Conservation (phyloP, 345 rosid genomes). For the Eucalyptus cloeziana region DNA sequence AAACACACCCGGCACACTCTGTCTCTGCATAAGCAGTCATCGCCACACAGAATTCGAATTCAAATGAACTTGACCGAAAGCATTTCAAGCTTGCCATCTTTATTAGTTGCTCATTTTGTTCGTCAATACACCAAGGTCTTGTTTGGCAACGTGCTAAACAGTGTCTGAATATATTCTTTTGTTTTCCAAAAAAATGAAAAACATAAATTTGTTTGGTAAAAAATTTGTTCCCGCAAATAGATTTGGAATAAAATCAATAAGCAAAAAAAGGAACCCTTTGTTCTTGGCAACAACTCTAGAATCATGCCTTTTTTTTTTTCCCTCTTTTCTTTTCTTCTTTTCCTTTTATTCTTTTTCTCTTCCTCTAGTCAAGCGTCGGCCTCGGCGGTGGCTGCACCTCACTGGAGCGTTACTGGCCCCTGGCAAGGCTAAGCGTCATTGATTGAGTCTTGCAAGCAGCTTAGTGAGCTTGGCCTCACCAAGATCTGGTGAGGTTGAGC, state of each 20-base stretch:
- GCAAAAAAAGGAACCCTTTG: no score
- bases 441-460: fast-evolving
- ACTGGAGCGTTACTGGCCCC: no score
- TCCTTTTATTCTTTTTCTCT: no score
- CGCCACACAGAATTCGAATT: fast-evolving
- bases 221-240: fast-evolving
- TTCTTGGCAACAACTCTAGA: fast-evolving
- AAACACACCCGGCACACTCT: fast-evolving
- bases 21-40: background rate
- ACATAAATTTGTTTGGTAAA: no score
- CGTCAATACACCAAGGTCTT: fast-evolving
- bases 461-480: no score
- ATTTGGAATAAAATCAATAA: no score
- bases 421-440: fast-evolving
- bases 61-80: background rate
- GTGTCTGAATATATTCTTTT: no score
- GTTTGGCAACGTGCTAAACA: no score
- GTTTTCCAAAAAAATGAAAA: no score
- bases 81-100: background rate
- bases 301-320: fast-evolving
- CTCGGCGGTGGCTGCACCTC: fast-evolving
- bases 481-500: no score
- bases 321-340: no score
- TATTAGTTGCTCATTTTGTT: no score
- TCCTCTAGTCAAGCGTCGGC: fast-evolving